Percentiles rank a stretch among this genome's conserved stretches.
phyloP scores from a whole-genome alignment of 139 green algal genomes.

The Tetradesmus lagerheimii region DNA sequence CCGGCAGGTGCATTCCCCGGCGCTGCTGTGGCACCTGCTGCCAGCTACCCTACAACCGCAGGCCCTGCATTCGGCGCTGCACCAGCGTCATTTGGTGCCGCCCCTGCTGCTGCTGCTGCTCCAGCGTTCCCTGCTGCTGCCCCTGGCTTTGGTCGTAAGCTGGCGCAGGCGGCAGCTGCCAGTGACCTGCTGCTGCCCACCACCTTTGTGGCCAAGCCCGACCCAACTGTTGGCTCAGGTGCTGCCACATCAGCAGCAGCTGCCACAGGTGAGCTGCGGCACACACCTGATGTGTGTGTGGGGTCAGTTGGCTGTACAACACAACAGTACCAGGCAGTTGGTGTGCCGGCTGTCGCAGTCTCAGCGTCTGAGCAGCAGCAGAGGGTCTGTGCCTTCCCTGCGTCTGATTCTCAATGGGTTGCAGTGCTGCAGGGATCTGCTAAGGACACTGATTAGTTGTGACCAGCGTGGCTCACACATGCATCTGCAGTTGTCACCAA shows the following conservation, averaged over 20 bases:
- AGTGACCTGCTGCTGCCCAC: conserved; percentile 30
- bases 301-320: not conserved
- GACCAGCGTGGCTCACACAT: too few relatives aligned
- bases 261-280: not conserved
- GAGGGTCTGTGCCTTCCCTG: too few relatives aligned
- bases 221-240: too few relatives aligned
- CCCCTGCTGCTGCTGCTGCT: not conserved
- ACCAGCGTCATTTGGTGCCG: not conserved
- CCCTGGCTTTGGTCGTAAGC: not conserved
- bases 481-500: too few relatives aligned
- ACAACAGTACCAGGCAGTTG: too few relatives aligned
- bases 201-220: not conserved
- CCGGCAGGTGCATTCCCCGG: not conserved
- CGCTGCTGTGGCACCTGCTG: not conserved
- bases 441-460: too few relatives aligned
- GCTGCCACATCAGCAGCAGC: not conserved
- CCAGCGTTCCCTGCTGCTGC: not conserved
- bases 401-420: too few relatives aligned
- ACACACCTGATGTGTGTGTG: not conserved
- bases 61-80: not conserved
- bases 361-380: too few relatives aligned
- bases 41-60: not conserved
- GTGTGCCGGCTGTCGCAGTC: too few relatives aligned
- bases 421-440: too few relatives aligned
- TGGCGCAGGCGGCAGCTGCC: not conserved